These are phyloP conservation scores for Tardiomyces depauwii DNA, from an alignment of 1,139 yeast genomes.

Conservation along the genomic window DNA sequence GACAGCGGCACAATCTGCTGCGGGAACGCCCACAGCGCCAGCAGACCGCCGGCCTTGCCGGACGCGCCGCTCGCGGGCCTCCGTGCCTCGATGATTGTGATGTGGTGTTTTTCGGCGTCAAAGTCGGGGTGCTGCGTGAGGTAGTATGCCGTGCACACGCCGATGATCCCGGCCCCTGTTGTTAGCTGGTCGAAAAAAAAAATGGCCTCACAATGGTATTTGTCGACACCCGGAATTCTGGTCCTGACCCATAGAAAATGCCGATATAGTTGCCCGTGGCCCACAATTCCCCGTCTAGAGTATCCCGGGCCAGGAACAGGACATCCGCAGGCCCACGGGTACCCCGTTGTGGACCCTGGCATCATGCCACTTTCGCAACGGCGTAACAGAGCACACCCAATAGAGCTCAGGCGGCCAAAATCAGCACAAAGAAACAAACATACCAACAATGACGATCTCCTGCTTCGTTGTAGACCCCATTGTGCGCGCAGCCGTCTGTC, in stretches of 20 bases:
- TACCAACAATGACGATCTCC: conserved; percentile 29
- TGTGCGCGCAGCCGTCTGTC: too few species aligned
- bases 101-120: conserved; percentile 59
- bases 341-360: too few species aligned
- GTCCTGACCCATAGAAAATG: too few species aligned
- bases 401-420: too few species aligned
- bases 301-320: too few species aligned
- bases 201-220: too few species aligned
- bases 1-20: conserved; percentile 87
- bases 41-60: conserved; percentile 93
- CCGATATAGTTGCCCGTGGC: too few species aligned
- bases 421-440: background rate
- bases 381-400: too few species aligned
- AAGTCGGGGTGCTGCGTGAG: conserved; percentile 74
- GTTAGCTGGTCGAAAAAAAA: too few species aligned
- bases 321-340: too few species aligned
- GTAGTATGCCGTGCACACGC: conserved; percentile 90
- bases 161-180: conserved; percentile 72
- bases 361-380: background rate
- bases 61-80: conserved; percentile 96
- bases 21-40: conserved; percentile 96
- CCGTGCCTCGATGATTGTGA: conserved; percentile 81
- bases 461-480: conserved; percentile 10
- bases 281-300: too few species aligned
- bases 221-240: too few species aligned